Percentiles rank a stretch among this genome's conserved stretches.
Conservation (phyloP, 257 asterid genomes). For the Capsicum baccatum region DNA sequence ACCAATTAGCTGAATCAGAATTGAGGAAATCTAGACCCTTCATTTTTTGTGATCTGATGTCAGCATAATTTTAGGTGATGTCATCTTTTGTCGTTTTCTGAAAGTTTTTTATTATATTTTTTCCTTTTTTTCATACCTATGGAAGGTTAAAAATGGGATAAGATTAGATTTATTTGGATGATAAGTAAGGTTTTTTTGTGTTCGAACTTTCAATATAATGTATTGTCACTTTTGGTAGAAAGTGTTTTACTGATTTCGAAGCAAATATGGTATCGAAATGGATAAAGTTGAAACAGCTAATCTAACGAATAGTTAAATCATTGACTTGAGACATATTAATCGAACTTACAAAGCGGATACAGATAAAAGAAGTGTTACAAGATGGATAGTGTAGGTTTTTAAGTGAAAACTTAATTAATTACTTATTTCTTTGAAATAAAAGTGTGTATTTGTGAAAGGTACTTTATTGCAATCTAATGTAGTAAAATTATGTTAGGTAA, state of each 20-base stretch:
- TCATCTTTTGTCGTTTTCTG: constrained; percentile 10
- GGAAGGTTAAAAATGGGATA: too few species aligned
- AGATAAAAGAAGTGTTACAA: neutral
- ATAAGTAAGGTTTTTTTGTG: neutral
- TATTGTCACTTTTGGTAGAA: neutral
- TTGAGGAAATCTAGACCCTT: neutral
- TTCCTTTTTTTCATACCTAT: too few species aligned
- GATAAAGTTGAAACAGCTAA: too few species aligned
- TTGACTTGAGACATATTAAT: neutral
- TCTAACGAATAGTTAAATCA: too few species aligned
- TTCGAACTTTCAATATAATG: neutral
- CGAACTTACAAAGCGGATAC: neutral
- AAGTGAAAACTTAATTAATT: neutral
- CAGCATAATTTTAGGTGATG: neutral
- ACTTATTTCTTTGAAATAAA: neutral
- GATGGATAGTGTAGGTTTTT: neutral
- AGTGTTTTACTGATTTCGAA: neutral
- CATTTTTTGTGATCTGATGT: neutral
- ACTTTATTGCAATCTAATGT: neutral
- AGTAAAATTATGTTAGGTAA: neutral
- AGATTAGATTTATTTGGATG: too few species aligned
- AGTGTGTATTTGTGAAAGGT: neutral
- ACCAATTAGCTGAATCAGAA: neutral
- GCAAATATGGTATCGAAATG: too few species aligned
- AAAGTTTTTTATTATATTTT: too few species aligned